Conservation (phyloP, 116 monocot genomes). For the Cymodocea nodosa region DNA sequence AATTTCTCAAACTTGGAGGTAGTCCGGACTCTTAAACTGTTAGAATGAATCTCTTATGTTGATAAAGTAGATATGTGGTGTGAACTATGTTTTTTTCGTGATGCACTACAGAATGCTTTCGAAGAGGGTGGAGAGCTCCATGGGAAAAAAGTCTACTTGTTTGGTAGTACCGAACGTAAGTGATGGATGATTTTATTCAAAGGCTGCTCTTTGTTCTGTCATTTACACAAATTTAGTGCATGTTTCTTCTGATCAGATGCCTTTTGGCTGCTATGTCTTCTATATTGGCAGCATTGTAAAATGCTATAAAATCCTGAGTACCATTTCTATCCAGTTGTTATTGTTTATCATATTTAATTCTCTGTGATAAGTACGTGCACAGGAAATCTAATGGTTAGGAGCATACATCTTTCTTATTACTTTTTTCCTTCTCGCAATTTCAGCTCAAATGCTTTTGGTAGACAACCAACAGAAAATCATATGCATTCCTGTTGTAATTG, state of each 20-base stretch:
- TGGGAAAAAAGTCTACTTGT: slow-evolving; percentile 77
- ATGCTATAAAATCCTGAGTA: too few relatives aligned
- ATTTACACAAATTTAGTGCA: not conserved
- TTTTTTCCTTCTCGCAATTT: slow-evolving; percentile 20
- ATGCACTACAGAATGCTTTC: slow-evolving; percentile 46
- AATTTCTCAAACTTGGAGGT: slow-evolving; percentile 91
- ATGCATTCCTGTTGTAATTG: slow-evolving; percentile 89
- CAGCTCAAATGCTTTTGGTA: slow-evolving; percentile 70
- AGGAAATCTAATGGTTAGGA: too few relatives aligned
- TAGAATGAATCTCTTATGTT: not conserved
- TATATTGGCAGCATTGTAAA: too few relatives aligned
- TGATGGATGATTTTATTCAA: not conserved
- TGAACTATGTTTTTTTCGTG: not conserved
- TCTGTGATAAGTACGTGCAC: not conserved
- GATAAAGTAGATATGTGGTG: not conserved
- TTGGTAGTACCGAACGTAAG: slow-evolving; percentile 93
- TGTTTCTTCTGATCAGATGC: not conserved
- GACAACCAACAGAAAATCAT: slow-evolving; percentile 58
- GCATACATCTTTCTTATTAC: not conserved
- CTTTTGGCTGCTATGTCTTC: not conserved
- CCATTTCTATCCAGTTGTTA: too few relatives aligned
- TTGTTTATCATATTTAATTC: too few relatives aligned
- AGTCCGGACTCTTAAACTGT: not conserved
- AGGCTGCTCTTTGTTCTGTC: not conserved
- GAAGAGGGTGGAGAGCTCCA: slow-evolving; percentile 78